Percentiles rank a stretch among this genome's conserved stretches.
Conservation (phyloP, 169 alveolate genomes). For the Pseudocohnilembus persalinus region DNA sequence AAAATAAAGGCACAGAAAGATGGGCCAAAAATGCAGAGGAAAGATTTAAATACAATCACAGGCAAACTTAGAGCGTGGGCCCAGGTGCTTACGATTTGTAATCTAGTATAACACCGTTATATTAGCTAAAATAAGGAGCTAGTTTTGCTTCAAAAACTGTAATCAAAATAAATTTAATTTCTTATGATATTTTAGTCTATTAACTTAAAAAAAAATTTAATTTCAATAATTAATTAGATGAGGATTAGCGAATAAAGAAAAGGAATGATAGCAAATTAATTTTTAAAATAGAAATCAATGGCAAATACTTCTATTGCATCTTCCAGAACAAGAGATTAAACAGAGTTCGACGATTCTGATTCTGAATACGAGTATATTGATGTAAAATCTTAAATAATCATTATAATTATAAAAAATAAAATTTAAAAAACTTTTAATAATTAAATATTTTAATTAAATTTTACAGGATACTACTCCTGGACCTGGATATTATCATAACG, state of each 20-base stretch:
- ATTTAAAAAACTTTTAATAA: neutral
- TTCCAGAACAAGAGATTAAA: neutral
- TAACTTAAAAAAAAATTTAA: too few relatives aligned
- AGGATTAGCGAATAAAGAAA: neutral
- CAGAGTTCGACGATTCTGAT: neutral
- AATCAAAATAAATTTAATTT: too few relatives aligned
- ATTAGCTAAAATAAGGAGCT: slow-evolving; percentile 18
- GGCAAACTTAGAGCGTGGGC: slow-evolving; percentile 9
- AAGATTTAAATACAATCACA: neutral
- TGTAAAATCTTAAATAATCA: neutral
- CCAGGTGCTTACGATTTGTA: slow-evolving; percentile 20
- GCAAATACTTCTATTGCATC: neutral
- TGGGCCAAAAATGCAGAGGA: slow-evolving; percentile 12
- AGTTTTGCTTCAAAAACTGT: slow-evolving; percentile 22
- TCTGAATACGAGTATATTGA: slow-evolving; percentile 18
- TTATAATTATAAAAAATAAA: too few relatives aligned
- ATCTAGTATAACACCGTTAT: neutral
- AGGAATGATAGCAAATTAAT: slow-evolving; percentile 5
- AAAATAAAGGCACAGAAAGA: neutral
- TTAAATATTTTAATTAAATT: neutral
- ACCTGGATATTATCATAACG: slow-evolving; percentile 24
- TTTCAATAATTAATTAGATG: neutral
- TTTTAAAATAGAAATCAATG: neutral
- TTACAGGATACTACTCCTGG: slow-evolving; percentile 23
- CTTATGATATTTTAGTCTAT: too few relatives aligned